A percentile compares a stretch with the other conserved stretches of the same genome.
Evolutionary conservation across 345 rosid genomes (phyloP).

Genomic region (Dipteronia dyeriana): DNA sequence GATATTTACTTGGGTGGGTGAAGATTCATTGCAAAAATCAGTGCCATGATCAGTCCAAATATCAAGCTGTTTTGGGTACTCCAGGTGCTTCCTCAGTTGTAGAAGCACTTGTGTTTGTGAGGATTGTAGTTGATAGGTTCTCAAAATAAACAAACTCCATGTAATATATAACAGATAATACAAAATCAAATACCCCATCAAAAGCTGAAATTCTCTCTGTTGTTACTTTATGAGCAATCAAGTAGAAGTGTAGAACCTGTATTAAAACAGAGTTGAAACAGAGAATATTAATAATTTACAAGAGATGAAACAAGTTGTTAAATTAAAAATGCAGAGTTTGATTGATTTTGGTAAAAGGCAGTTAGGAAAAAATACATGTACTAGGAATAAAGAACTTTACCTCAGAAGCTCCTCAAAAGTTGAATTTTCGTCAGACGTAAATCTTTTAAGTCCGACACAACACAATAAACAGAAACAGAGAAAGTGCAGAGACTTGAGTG

Average conservation of each 20-base stretch:
- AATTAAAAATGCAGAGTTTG: neutral
- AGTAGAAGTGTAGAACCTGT: neutral
- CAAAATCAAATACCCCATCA: constrained; percentile 44
- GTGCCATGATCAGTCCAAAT: constrained; percentile 55
- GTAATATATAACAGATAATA: constrained; percentile 38
- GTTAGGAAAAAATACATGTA: too few species aligned
- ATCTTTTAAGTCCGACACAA: neutral
- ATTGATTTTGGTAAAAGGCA: neutral
- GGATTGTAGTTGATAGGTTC: constrained; percentile 64
- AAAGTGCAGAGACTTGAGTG: neutral
- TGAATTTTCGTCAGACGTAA: neutral
- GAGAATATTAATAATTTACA: too few species aligned
- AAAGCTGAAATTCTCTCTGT: constrained; percentile 12
- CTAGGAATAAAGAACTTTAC: neutral
- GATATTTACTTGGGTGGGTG: constrained; percentile 52
- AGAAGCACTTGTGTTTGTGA: constrained; percentile 77
- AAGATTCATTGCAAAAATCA: constrained; percentile 54
- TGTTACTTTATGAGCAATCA: constrained; percentile 8
- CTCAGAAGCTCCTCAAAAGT: constrained; percentile 9
- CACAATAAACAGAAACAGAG: neutral
- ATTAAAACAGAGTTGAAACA: neutral
- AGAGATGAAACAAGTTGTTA: constrained; percentile 5
- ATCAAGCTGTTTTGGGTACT: constrained; percentile 66
- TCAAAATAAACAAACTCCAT: constrained; percentile 48
- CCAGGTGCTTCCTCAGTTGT: constrained; percentile 70